Conservation (phyloP, 1,284 basidiomycete species). For the Cryptococcus sp. region DNA sequence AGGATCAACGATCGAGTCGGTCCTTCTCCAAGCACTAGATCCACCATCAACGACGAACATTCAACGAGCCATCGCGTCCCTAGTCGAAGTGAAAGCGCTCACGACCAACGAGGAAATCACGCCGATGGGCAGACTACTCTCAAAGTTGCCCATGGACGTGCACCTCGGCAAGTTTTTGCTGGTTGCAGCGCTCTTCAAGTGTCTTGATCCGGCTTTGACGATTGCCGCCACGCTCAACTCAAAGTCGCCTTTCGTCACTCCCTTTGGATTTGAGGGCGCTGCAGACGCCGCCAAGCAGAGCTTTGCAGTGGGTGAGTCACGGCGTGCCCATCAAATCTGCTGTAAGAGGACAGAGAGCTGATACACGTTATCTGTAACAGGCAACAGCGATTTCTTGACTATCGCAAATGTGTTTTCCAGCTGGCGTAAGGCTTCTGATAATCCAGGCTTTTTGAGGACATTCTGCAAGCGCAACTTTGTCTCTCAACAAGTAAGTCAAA, state of each 20-base stretch:
- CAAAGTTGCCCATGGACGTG: slow-evolving; percentile 90
- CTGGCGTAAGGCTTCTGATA: slow-evolving; percentile 80
- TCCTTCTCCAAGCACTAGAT: slow-evolving; percentile 82
- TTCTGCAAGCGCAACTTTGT: slow-evolving; percentile 85
- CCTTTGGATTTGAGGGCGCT: slow-evolving; percentile 83
- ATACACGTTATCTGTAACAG: slow-evolving; percentile 52
- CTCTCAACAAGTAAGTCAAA: slow-evolving; percentile 68
- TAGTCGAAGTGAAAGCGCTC: slow-evolving; percentile 84
- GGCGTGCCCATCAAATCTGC: not conserved
- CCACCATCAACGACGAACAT: slow-evolving; percentile 86
- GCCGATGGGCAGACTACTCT: slow-evolving; percentile 85
- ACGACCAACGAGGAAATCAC: slow-evolving; percentile 90
- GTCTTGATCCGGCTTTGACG: slow-evolving; percentile 91
- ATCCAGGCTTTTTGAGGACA: slow-evolving; percentile 62
- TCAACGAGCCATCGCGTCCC: slow-evolving; percentile 83
- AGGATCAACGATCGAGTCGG: slow-evolving; percentile 85
- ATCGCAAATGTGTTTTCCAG: slow-evolving; percentile 86
- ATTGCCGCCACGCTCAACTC: slow-evolving; percentile 91
- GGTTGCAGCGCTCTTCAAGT: slow-evolving; percentile 80
- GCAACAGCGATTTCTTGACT: slow-evolving; percentile 95
- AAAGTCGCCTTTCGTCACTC: slow-evolving; percentile 89
- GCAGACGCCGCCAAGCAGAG: slow-evolving; percentile 80
- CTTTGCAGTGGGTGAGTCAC: slow-evolving; percentile 70
- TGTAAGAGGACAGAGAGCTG: not conserved
- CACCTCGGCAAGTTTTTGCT: slow-evolving; percentile 92